These are phyloP conservation scores for Leishmania guyanensis DNA, from an alignment of 208 protist species.

Conservation along the genomic window DNA sequence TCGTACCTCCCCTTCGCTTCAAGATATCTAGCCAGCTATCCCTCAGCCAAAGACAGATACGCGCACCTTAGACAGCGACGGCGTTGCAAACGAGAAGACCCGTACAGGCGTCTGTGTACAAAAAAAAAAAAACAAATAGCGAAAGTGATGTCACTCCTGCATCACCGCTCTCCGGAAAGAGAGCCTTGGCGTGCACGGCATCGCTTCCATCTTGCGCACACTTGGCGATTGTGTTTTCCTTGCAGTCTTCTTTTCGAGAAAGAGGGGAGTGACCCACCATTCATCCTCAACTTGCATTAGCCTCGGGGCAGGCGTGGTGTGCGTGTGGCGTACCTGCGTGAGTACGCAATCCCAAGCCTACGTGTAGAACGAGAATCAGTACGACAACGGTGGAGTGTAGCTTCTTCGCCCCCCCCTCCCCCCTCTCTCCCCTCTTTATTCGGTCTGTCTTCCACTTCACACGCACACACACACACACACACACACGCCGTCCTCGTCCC, in stretches of 20 bases:
- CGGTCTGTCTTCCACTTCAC: neutral
- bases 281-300: neutral
- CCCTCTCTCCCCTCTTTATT: neutral
- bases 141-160: neutral
- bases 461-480: neutral
- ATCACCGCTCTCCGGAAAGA: neutral
- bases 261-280: neutral
- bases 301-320: neutral
- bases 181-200: neutral
- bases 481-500: neutral
- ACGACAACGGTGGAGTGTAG: neutral
- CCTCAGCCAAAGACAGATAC: neutral
- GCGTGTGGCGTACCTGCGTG: neutral
- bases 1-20: neutral
- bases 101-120: neutral
- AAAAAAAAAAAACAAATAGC: neutral
- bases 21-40: neutral
- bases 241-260: neutral
- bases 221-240: neutral
- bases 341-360: neutral
- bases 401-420: neutral
- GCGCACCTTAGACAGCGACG: neutral
- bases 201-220: neutral
- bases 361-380: neutral
- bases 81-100: neutral